Evolutionary conservation across 2,329 filamentous ascomycete genomes (phyloP).

Genomic region (Epichloe gansuensis): DNA sequence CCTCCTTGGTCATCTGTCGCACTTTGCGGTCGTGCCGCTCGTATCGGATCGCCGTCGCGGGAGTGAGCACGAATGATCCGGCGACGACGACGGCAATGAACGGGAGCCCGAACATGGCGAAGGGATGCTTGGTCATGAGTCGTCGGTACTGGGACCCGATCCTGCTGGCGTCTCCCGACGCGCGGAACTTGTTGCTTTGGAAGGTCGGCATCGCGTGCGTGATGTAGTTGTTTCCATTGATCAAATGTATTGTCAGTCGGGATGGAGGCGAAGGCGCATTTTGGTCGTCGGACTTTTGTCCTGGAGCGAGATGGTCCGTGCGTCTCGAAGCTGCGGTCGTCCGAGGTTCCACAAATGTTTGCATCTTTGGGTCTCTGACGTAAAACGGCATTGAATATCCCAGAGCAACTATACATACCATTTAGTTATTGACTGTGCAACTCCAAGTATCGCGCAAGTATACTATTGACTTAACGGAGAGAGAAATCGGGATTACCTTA

Average conservation of each 20-base stretch:
- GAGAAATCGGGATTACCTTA: no score
- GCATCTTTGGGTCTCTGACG: no score
- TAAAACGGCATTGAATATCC: no score
- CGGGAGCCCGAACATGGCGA: conserved; percentile 84
- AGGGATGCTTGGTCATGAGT: conserved; percentile 66
- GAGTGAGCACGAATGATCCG: conserved; percentile 87
- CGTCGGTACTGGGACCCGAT: conserved; percentile 68
- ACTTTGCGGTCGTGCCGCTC: conserved; percentile 88
- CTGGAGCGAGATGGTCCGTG: background rate
- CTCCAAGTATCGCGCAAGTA: no score
- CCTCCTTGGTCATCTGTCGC: conserved; percentile 70
- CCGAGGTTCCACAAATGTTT: no score
- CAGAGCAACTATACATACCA: no score
- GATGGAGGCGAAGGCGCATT: no score
- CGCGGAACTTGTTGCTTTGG: conserved; percentile 57
- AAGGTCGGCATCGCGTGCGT: conserved; percentile 37
- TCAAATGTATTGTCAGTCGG: no score
- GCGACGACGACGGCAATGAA: conserved; percentile 84
- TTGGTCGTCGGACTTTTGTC: no score
- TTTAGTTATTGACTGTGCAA: no score
- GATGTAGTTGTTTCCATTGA: background rate
- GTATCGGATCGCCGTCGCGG: conserved; percentile 85
- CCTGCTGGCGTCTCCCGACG: conserved; percentile 51
- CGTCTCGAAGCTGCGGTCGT: background rate
- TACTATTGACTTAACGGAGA: no score